Conservation (phyloP, 2,329 filamentous ascomycete species). For the Phyllosticta citriasiana region DNA sequence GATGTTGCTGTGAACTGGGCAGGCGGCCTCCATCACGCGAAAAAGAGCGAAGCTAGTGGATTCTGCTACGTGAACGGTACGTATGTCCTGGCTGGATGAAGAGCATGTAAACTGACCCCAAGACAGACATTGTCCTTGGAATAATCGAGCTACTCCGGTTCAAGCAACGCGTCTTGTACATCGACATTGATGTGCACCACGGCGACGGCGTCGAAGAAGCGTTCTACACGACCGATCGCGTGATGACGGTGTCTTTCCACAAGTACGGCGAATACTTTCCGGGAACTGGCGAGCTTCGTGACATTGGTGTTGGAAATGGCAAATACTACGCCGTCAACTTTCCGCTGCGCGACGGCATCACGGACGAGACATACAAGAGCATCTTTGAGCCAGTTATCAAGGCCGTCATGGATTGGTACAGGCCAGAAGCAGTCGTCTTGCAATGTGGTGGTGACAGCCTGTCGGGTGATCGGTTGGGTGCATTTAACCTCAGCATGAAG, state of each 20-base stretch:
- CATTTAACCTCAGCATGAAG: conserved; percentile 93
- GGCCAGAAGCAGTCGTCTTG: conserved; percentile 81
- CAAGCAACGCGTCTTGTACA: conserved; percentile 83
- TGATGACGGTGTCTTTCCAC: conserved; percentile 92
- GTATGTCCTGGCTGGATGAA: conserved; percentile 19
- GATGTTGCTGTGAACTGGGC: conserved; percentile 98
- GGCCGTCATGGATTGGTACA: conserved; percentile 69
- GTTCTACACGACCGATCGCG: conserved; percentile 79
- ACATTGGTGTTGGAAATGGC: conserved; percentile 79
- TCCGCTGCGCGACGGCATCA: conserved; percentile 81
- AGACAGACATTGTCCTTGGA: conserved; percentile 74
- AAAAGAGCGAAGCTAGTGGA: conserved; percentile 87
- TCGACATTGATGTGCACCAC: conserved; percentile 89
- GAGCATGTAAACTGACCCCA: conserved; percentile 10
- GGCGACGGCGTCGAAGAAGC: conserved; percentile 87
- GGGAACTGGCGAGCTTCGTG: conserved; percentile 73
- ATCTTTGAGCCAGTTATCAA: conserved; percentile 78
- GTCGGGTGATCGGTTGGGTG: conserved; percentile 82
- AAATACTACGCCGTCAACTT: conserved; percentile 88
- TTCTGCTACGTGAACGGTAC: conserved; percentile 90
- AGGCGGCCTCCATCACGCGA: conserved; percentile 93
- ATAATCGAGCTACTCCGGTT: conserved; percentile 79
- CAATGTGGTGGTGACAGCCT: conserved; percentile 95
- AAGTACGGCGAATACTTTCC: conserved; percentile 96
- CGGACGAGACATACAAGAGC: conserved; percentile 75